Evolutionary conservation across 352 stramenopile genomes (phyloP), one percentile per base, ranked within the genome.

Genomic region (Globisporangium solare): DNA sequence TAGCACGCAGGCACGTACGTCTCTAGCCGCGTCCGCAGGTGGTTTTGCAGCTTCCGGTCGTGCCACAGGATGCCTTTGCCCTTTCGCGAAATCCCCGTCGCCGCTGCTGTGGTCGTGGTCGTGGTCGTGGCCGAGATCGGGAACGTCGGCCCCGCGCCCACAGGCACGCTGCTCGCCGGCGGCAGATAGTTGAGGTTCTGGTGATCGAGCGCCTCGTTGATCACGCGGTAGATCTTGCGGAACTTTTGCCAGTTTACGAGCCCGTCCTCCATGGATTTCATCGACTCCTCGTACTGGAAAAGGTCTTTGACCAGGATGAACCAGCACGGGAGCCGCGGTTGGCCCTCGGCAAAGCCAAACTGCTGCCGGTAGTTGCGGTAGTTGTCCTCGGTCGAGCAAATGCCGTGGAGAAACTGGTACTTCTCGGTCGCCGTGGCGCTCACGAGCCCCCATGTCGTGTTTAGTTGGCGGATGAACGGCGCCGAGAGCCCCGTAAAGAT

Each of bases 181-280:
- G 81, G 70, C 15, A 92, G 66, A 52, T 93, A 95, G 46, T 75
- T 80, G 57, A 91, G 74, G 66, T 93, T 90, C 55, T 92, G 83
- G 17, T 64, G 77, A 45, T 91, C 79, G 0, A 95, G 58, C 13
- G 83, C 71, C 53, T 95, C 83, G 50, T 58, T 88, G 58, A 95
- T 93, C 27, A 86, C 71, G 46, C 83, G 79, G 53, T 89, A 76
- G 47, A 95, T 85, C 61, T 88, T 89, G 17, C 86, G 79, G 54
- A 86, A 95, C 59, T 95, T 95, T 43, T 87, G 76, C 83, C 85
- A 95, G 60, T 93, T 85, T 14, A 95, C 79, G 0, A 95, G 70
- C 27, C 83, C 81, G 50, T 94, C 77, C 64, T 94, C 83, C 21
- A 74, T 86, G 11, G 83, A 89, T 50, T 86, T 87, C 76, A 93